Base-by-base conservation (phyloP, 176 grass and related monocot genomes). In the Carex littledalei region DNA sequence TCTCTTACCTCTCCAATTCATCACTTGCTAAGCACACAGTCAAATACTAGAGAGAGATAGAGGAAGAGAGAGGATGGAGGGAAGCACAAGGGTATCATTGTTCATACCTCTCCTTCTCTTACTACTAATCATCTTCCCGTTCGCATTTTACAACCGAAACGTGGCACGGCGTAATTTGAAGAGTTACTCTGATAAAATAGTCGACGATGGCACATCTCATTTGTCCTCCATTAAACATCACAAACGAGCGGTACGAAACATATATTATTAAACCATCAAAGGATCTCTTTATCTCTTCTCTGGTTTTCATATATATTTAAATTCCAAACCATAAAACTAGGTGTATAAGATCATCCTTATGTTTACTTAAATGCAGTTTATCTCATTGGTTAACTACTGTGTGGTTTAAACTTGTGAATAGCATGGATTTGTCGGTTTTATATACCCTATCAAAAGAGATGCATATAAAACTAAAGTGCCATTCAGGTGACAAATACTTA, bases 111-210 rank as follows among this genome's bases (percentile, higher is more conserved):
- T 87, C 39, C 32, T 84, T 20, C 71, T 83, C 55, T 20, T 89
- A 0, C 47, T 89, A 60, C 35, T 90, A 4, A 37, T 90, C 17
- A 31, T 84, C 35, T 39, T 78, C n/a, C 65, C 88, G 3, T 71
- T 87, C 1, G 21, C 70, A 14, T 55, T 87, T 72, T 81, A 86
- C 22, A 22, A 84, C 16, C 85, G 6, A 50, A 64, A 47, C 26
- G 11, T 8, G 21, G 67, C 26, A 12, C 53, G 47, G 43, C 80
- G 67, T 69, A 72, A 70, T 12, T 80, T 90, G 70, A 43, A 71
- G 34, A 84, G 22, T 81, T 84, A 79, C 34, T 45, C 67, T 39
- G 2, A 43, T 35, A 14, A 65, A 16, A 67, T 41, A 2, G 1
- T 10, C 61, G 52, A 14, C 50, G 67, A 71, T 22, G 59, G 8